Conservation (phyloP, 257 asterid genomes). For the Primulina huaijiensis region DNA sequence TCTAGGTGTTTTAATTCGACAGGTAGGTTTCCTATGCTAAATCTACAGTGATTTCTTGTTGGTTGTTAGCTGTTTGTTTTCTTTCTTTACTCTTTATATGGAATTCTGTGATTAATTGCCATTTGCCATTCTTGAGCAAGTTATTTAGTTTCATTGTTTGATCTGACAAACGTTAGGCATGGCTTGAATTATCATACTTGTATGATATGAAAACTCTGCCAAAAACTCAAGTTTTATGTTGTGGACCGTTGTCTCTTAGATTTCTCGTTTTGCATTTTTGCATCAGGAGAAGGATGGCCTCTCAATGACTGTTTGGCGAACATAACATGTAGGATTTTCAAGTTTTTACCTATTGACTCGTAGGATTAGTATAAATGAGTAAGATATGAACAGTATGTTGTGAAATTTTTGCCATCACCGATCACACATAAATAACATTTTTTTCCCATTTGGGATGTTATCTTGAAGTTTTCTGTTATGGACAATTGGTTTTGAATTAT, state of each 20-base stretch:
- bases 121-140: too few species aligned
- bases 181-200: neutral
- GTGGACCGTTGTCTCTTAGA: slow-evolving; percentile 39
- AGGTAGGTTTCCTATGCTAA: slow-evolving; percentile 52
- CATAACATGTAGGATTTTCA: slow-evolving; percentile 52
- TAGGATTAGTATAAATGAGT: neutral
- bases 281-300: slow-evolving; percentile 62
- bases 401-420: neutral
- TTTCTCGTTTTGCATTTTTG: slow-evolving; percentile 66
- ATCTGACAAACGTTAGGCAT: slow-evolving; percentile 2
- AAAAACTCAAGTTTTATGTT: slow-evolving; percentile 14
- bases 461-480: neutral
- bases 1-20: slow-evolving; percentile 61
- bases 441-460: neutral
- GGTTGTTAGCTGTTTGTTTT: too few species aligned
- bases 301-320: slow-evolving; percentile 56
- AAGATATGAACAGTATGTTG: neutral
- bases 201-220: slow-evolving; percentile 2
- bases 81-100: too few species aligned
- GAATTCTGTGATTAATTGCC: too few species aligned
- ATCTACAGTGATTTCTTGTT: too few species aligned
- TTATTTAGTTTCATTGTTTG: too few species aligned
- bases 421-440: neutral
- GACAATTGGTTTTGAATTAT: slow-evolving; percentile 64
- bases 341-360: neutral